Evolutionary conservation across 164 flowering plant genomes (phyloP), one percentile per base, ranked within the genome.

Genomic region (Berberis thunbergii): DNA sequence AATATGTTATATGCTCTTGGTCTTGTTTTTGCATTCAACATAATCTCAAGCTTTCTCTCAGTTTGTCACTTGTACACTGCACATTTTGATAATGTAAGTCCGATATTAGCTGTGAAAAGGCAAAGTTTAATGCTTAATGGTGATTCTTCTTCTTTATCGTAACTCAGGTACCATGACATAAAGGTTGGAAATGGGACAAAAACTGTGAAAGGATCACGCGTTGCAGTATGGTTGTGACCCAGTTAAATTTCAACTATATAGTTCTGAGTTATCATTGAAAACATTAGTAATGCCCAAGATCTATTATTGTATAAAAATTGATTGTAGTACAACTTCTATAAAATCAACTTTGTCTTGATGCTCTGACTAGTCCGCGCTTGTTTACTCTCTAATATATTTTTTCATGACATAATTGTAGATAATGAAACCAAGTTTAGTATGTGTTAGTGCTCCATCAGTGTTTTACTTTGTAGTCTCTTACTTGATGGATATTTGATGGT

Each of bases 131-230:
- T 26, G 9, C 2, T 2, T 45, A 45, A 60, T 3, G 4, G 4
- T 45, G 45, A 44, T 3, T 41, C 4, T 57, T 45, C 54, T 26
- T 41, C 41, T n/a, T 54, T 49, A n/a, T n/a, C 13, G 57, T 52
- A 9, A 73, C 57, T 12, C 75, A 90, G 98, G 91, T 93, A 93
- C 73, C 90, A 93, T 72, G 97, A 93, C 74, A 57, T 93, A 78
- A 88, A 90, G 77, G 98, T 93, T 62, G 98, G 98, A 63, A 57
- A 72, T 49, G 98, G 98, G 73, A 55, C 75, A 54, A 62, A 83
- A 78, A 97, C 97, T 72, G 86, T 84, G 70, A 88, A 84, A 73
- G 96, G 97, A 79, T 85, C 98, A 73, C 90, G 96, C 54, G 98
- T 93, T 74, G 97, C 97, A 83, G 98, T 93, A 90, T 61, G 94